phyloP scores from a whole-genome alignment of 495 filamentous ascomycete genomes.

The Xylaria nigripes region DNA sequence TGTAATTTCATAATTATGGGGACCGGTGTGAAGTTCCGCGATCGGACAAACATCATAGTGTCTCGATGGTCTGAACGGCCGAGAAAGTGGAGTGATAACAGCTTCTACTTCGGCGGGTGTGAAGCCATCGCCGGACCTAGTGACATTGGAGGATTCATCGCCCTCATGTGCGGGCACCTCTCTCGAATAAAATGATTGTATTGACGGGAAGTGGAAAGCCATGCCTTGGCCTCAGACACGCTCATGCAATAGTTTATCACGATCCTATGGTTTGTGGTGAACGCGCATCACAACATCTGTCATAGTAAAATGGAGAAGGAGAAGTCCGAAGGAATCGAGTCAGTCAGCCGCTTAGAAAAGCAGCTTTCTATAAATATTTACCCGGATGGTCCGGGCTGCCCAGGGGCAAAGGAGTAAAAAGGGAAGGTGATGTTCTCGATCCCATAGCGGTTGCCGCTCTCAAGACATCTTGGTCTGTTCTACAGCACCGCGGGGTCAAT shows the following conservation, averaged over 20 bases:
- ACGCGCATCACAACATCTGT: too few relatives aligned
- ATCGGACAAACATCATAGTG: slow-evolving; percentile 47
- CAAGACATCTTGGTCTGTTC: too few relatives aligned
- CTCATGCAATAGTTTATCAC: not conserved
- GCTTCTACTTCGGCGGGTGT: slow-evolving; percentile 39
- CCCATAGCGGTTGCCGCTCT: too few relatives aligned
- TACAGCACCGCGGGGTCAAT: too few relatives aligned
- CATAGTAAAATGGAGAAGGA: too few relatives aligned
- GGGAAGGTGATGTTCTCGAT: too few relatives aligned
- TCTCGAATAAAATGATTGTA: slow-evolving; percentile 47
- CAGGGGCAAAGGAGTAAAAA: too few relatives aligned
- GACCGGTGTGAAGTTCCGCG: slow-evolving; percentile 43
- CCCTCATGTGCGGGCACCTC: slow-evolving; percentile 14
- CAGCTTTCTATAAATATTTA: too few relatives aligned
- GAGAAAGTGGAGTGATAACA: slow-evolving; percentile 31
- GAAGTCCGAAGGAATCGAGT: too few relatives aligned
- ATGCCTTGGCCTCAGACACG: slow-evolving; percentile 16
- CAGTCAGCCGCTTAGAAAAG: too few relatives aligned
- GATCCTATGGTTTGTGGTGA: too few relatives aligned
- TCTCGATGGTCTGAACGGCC: slow-evolving; percentile 47
- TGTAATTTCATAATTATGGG: slow-evolving; percentile 41
- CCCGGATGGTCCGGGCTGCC: too few relatives aligned
- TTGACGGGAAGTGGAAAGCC: slow-evolving; percentile 34
- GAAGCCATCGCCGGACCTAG: slow-evolving; percentile 40
- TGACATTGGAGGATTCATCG: not conserved